Conservation (phyloP, 106 monocot genomes). For the Chionographis japonica region DNA sequence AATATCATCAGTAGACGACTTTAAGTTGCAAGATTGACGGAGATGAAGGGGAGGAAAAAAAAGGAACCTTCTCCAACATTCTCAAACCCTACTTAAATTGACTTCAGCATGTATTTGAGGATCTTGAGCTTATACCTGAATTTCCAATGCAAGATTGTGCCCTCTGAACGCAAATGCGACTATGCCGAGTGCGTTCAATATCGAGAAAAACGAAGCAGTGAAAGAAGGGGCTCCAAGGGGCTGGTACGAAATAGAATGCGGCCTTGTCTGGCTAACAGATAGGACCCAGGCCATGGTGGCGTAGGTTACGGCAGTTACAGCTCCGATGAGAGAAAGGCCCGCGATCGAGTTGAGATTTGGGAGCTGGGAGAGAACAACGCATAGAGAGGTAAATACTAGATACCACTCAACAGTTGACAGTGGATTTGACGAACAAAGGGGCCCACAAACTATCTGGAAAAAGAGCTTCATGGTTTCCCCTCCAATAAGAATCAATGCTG, state of each 20-base stretch:
- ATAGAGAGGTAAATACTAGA: constrained; percentile 79
- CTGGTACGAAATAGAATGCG: constrained; percentile 63
- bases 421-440: constrained; percentile 70
- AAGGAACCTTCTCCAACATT: neutral
- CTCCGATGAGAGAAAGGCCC: constrained; percentile 89
- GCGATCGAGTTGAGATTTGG: constrained; percentile 98
- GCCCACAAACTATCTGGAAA: constrained; percentile 84
- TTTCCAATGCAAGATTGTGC: constrained; percentile 90
- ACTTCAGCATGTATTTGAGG: neutral
- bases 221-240: constrained; percentile 40
- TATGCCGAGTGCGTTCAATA: constrained; percentile 87
- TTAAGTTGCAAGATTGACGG: neutral
- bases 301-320: constrained; percentile 80
- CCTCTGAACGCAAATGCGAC: constrained; percentile 96
- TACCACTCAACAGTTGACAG: constrained; percentile 95
- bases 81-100: neutral
- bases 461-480: constrained; percentile 99
- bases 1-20: neutral
- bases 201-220: constrained; percentile 44
- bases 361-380: constrained; percentile 93
- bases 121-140: constrained; percentile 52
- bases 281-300: constrained; percentile 85
- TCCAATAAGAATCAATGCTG: constrained; percentile 85
- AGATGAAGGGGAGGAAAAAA: neutral
- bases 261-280: constrained; percentile 75